phyloP scores from a whole-genome alignment of 169 alveolate species.

The Blepharisma undulans region DNA sequence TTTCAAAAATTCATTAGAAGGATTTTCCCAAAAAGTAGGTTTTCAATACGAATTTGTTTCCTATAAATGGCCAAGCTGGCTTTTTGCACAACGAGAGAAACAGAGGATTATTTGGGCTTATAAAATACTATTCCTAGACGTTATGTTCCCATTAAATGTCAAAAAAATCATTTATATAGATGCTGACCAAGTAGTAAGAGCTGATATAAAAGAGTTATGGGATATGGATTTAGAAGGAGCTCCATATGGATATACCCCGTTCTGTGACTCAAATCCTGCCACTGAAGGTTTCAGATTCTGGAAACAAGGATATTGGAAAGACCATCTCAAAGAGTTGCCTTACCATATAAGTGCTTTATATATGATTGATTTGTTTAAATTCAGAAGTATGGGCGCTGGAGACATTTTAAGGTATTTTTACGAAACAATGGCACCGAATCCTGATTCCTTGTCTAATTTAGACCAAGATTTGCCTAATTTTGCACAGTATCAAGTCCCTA shows the following conservation, averaged over 20 bases:
- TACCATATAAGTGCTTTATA: constrained; percentile 77
- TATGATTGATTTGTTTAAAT: constrained; percentile 60
- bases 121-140: constrained; percentile 77
- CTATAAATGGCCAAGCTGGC: constrained; percentile 82
- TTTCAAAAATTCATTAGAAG: constrained; percentile 48
- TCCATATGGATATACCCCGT: constrained; percentile 65
- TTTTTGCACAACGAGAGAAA: constrained; percentile 63
- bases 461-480: constrained; percentile 82
- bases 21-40: constrained; percentile 43
- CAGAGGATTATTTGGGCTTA: constrained; percentile 82
- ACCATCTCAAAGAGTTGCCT: constrained; percentile 48
- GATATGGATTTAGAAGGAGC: constrained; percentile 67
- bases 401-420: constrained; percentile 42
- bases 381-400: constrained; percentile 50
- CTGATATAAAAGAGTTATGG: constrained; percentile 79
- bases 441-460: constrained; percentile 67
- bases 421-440: constrained; percentile 57
- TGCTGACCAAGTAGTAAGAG: constrained; percentile 73
- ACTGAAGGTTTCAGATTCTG: constrained; percentile 77
- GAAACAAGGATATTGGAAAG: constrained; percentile 77
- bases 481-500: constrained; percentile 61
- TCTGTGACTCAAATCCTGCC: constrained; percentile 59
- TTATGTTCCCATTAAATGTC: constrained; percentile 66
- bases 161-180: constrained; percentile 71
- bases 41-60: constrained; percentile 55